Conservation (phyloP, 228 moss, liverwort and hornwort genomes). For the Sphagnum fallax region DNA sequence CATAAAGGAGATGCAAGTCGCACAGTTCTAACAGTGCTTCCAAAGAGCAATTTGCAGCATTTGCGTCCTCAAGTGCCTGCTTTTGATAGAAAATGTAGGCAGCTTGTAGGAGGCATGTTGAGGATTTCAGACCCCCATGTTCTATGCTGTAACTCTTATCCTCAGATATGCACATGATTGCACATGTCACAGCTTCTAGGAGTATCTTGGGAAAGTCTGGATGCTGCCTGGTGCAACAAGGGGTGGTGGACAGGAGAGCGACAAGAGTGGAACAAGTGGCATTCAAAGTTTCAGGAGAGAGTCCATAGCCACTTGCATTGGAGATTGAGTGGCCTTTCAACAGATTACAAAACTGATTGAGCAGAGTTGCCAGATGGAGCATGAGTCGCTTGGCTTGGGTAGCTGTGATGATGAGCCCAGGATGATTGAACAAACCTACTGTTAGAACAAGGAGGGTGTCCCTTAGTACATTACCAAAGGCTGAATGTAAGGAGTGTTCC, state of each 20-base stretch:
- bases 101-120: conserved; percentile 42
- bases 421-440: conserved; percentile 29
- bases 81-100: conserved; percentile 35
- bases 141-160: conserved; percentile 29
- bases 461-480: conserved; percentile 42
- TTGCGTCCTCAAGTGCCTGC: conserved; percentile 3
- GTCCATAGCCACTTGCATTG: conserved; percentile 27
- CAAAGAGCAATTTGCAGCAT: not conserved
- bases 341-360: conserved; percentile 32
- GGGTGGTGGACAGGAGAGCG: conserved; percentile 47
- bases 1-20: conserved; percentile 41
- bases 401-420: conserved; percentile 31
- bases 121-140: conserved; percentile 31
- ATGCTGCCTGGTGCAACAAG: conserved; percentile 35
- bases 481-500: conserved; percentile 45
- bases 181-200: conserved; percentile 34
- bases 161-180: conserved; percentile 38
- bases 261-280: conserved; percentile 49
- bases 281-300: conserved; percentile 53
- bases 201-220: conserved; percentile 20
- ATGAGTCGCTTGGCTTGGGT: conserved; percentile 47
- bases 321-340: conserved; percentile 37
- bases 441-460: conserved; percentile 44
- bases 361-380: conserved; percentile 39
- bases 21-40: conserved; percentile 45